Evolutionary conservation across 306 rosid species (phyloP), one percentile per base, ranked within the genome.

Genomic region (Glycyrrhiza uralensis): DNA sequence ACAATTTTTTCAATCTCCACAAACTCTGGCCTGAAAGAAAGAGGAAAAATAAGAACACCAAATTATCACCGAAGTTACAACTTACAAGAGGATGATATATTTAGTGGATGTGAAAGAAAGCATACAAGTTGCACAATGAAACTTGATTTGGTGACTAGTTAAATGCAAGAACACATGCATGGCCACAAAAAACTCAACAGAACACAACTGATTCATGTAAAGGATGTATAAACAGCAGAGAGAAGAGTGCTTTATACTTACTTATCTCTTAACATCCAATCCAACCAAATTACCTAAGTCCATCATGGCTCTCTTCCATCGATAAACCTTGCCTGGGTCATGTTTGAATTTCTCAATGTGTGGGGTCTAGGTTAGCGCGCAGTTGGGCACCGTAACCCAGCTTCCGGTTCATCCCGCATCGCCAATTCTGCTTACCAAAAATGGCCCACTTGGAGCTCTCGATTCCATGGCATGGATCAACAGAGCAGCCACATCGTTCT

Each of bases 211-310:
- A 10, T 4, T 59, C 9, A 8, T 2, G 36, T 14, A 14, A 2
- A 2, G 50, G 7, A 36, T 1, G 66, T 0, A n/a, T n/a, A 29
- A 3, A 26, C 4, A 7, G 7, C 1, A 23, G 18, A 49, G 35
- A 32, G 49, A 19, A 32, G 12, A 33, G 2, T 0, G 0, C 2
- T 35, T 5, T 0, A 13, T 49, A 68, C 22, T 18, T 44, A 66
- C 68, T 30, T 76, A n/a, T 56, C 19, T 29, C 69, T n/a, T 6
- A n/a, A 44, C 12, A 55, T 76, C 80, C 47, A 65, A 66, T 32
- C 75, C 74, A 22, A 1, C 69, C 7, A 7, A 56, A 7, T 5
- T 14, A n/a, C 2, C 51, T 28, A 76, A 42, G 0, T 1, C 1
- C 4, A 0, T 42, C 68, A 66, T 55, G 5, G 58, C 66, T 2